Evolutionary conservation across 306 rosid genomes (phyloP).

Genomic region (Pachyrhizus erosus): DNA sequence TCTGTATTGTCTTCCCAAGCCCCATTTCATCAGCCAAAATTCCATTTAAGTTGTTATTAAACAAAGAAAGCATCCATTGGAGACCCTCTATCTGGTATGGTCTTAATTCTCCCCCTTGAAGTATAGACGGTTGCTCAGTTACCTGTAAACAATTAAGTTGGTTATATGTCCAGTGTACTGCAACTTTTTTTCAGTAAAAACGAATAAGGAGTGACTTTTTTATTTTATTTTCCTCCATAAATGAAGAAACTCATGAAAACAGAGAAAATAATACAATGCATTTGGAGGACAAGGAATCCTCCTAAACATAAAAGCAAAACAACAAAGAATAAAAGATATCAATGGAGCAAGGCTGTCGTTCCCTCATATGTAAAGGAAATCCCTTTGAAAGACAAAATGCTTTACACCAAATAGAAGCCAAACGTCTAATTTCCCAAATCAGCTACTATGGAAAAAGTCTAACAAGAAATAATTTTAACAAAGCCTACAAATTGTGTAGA

Average conservation of each 20-base stretch:
- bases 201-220: slow-evolving; percentile 22
- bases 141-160: slow-evolving; percentile 60
- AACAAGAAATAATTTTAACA: slow-evolving; percentile 17
- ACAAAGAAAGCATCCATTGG: slow-evolving; percentile 99
- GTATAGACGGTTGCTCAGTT: slow-evolving; percentile 91
- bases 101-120: slow-evolving; percentile 97
- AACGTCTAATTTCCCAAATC: slow-evolving; percentile 1
- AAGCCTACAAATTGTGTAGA: background rate
- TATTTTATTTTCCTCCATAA: background rate
- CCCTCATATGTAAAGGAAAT: slow-evolving; percentile 10
- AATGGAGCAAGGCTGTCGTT: slow-evolving; percentile 10
- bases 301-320: slow-evolving; percentile 7
- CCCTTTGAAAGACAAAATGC: background rate
- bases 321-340: slow-evolving; percentile 31
- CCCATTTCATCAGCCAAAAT: slow-evolving; percentile 99
- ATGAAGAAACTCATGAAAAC: slow-evolving; percentile 11
- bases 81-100: slow-evolving; percentile 95
- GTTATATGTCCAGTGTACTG: slow-evolving; percentile 40
- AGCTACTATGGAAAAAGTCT: slow-evolving; percentile 3
- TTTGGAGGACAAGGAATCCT: slow-evolving; percentile 30
- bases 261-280: background rate
- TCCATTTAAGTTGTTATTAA: slow-evolving; percentile 94
- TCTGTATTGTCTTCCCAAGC: slow-evolving; percentile 97
- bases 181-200: slow-evolving; percentile 37
- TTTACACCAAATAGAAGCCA: slow-evolving; percentile 30